A percentile compares a stretch with the other conserved stretches of the same genome.
These are phyloP conservation scores for Byssoonygena ceratinophila DNA, from an alignment of 2,329 filamentous ascomycete genomes.

Conservation along the genomic window DNA sequence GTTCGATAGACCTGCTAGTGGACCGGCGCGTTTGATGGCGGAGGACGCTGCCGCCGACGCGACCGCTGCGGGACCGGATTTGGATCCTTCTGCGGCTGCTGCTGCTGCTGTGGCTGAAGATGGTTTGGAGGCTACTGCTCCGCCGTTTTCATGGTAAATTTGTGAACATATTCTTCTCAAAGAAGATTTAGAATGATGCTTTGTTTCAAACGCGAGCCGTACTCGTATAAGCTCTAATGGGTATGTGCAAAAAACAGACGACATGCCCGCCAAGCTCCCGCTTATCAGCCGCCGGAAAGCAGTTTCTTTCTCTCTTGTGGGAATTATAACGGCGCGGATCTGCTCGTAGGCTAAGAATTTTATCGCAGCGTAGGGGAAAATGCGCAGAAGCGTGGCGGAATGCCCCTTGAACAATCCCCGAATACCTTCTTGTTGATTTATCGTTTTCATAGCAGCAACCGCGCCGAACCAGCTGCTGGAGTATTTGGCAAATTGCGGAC, in stretches of 20 bases:
- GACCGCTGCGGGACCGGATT: conserved; percentile 21
- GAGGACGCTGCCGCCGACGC: conserved; percentile 26
- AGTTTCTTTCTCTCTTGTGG: conserved; percentile 63
- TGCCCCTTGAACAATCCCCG: conserved; percentile 82
- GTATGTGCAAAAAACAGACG: conserved; percentile 92
- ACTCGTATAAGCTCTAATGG: conserved; percentile 88
- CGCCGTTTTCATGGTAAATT: conserved; percentile 69
- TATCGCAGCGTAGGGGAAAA: conserved; percentile 95
- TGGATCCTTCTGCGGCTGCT: conserved; percentile 29
- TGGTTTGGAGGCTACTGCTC: conserved; percentile 25
- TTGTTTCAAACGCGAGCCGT: conserved; percentile 88
- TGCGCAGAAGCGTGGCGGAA: conserved; percentile 82
- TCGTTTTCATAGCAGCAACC: conserved; percentile 69
- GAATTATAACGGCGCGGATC: conserved; percentile 70
- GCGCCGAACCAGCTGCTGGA: conserved; percentile 80
- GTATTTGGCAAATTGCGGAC: conserved; percentile 89
- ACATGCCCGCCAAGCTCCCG: conserved; percentile 53
- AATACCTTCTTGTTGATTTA: conserved; percentile 63
- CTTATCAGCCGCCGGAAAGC: conserved; percentile 52
- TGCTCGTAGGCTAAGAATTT: conserved; percentile 98
- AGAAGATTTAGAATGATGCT: conserved; percentile 57
- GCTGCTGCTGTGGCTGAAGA: conserved; percentile 22
- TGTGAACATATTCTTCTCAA: conserved; percentile 66
- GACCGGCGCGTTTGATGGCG: conserved; percentile 43
- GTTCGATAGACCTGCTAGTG: conserved; percentile 63